Base-by-base conservation (phyloP, 257 asterid species). In the Eustoma russellianum region DNA sequence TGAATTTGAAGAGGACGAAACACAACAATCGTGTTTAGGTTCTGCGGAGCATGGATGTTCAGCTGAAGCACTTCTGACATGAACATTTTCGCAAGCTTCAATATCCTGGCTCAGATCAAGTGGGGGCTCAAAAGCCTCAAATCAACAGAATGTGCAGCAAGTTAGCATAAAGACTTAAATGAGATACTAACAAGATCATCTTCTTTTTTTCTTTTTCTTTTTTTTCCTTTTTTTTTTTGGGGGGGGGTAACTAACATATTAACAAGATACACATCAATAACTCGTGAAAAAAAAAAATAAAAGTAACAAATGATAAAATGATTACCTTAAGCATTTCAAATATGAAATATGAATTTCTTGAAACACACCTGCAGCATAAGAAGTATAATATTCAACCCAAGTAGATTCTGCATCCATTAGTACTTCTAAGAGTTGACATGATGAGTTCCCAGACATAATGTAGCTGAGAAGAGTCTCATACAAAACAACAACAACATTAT, bases 251-350 rank as follows among this genome's bases (percentile, higher is more conserved):
- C n/a, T n/a, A n/a, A n/a, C n/a, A n/a, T n/a, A n/a, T n/a, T n/a
- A n/a, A n/a, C 12, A 38, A 38, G 11, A 38, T 38, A 0, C 1
- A 38, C 9, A 10, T 11, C 17, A 62, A 66, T 50, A 54, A 50
- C 19, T 48, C 34, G 63, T 15, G 40, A 40, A 50, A 47, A 40
- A 50, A 33, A 7, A 16, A 18, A 55, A 49, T 3, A 2, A 58
- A 57, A 18, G 58, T 59, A 43, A 49, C 54, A 15, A 56, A 17
- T 34, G 64, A 24, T 24, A 24, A 65, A 77, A 16, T 34, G 64
- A 65, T 75, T 72, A 91, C 98, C 98, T 91, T 84, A 40, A 91
- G 94, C 97, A 91, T 91, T 76, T 91, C 97, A 74, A 84, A 87
- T 70, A 91, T 82, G 82, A 87, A 91, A 69, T 75, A 73, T 51